Base-by-base conservation (phyloP, 2,329 filamentous ascomycete genomes). In the Fusarium subglutinans region DNA sequence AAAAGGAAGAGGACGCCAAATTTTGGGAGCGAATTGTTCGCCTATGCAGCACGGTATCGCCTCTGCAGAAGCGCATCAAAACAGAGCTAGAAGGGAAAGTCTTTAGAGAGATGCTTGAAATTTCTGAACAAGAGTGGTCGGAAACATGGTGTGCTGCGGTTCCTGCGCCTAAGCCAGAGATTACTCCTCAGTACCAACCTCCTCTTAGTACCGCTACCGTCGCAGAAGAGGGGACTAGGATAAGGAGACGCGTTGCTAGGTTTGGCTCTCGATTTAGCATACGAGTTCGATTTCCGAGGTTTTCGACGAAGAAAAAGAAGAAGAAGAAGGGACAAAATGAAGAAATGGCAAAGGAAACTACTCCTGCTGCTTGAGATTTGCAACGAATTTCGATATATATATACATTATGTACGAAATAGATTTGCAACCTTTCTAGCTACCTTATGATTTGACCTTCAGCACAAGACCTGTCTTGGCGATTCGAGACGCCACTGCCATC, bases 401-500 rank as follows among this genome's bases (percentile, higher is more conserved):
- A n/a, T 13, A 0, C 0, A 3, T 14, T 8, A 28, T 18, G 6
- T 28, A 9, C 18, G 3, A 9, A 3, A 22, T 53, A 8, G 13
- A 8, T 26, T 4, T 20, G 6, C 9, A n/a, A 11, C 3, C 12
- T 35, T 51, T 6, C n/a, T 37, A 20, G 51, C 54, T 71, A 24
- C 24, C 24, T 24, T 24, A 76, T 24, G 64, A 62, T 40, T 74
- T 76, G 4, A 44, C 59, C 13, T 22, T 61, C 4, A 76, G 13
- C 12, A 66, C 57, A 28, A 71, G 58, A 0, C 73, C 75, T 3
- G 66, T 72, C 35, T 77, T 77, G 12, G 71, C 43, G 33, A 74
- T 65, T 33, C 75, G 72, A 3, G 51, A 65, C 8, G 48, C 73
- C 41, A 77, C 18, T 3, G 75, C 73, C 69, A 78, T 76, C 8